Evolutionary conservation across 2,329 filamentous ascomycete genomes (phyloP).

Genomic region (Fusarium nanum): DNA sequence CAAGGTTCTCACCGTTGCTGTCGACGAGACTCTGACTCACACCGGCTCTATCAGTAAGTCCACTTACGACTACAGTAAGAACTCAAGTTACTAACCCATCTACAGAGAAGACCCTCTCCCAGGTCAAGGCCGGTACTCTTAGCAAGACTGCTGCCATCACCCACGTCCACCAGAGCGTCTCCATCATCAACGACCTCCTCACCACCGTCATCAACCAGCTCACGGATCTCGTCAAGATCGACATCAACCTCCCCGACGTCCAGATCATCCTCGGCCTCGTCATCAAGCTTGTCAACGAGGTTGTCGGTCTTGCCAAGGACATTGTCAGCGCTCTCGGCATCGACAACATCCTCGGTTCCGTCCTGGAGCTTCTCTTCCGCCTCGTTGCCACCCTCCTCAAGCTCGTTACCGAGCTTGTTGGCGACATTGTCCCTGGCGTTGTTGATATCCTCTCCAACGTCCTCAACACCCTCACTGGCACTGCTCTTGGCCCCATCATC

Average conservation of each 20-base stretch:
- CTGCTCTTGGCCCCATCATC: slow-evolving; percentile 11
- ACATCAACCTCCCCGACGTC: slow-evolving; percentile 18
- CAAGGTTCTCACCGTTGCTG: slow-evolving; percentile 21
- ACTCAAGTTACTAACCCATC: neutral
- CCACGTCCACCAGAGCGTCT: slow-evolving; percentile 2
- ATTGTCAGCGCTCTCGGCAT: slow-evolving; percentile 4
- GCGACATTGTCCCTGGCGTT: slow-evolving; percentile 27
- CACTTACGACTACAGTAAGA: accelerated
- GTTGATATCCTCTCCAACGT: slow-evolving; percentile 18
- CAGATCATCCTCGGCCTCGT: slow-evolving; percentile 23
- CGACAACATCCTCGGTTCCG: slow-evolving; percentile 14
- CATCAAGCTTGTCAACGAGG: slow-evolving; percentile 21
- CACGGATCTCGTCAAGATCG: slow-evolving; percentile 17
- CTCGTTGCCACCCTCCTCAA: slow-evolving; percentile 18
- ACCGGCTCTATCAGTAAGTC: slow-evolving; percentile 17
- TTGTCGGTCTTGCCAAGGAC: slow-evolving; percentile 15
- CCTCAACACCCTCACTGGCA: slow-evolving; percentile 20
- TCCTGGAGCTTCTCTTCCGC: slow-evolving; percentile 12
- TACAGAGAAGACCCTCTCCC: slow-evolving; percentile 10
- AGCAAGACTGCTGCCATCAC: slow-evolving; percentile 19
- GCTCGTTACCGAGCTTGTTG: slow-evolving; percentile 20
- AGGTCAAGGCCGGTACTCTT: slow-evolving; percentile 19
- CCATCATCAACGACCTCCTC: slow-evolving; percentile 18
- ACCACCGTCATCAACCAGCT: slow-evolving; percentile 22
- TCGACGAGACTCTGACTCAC: slow-evolving; percentile 19